These are phyloP conservation scores for Vachellia pachyceras DNA, from an alignment of 306 rosid species.

Conservation along the genomic window DNA sequence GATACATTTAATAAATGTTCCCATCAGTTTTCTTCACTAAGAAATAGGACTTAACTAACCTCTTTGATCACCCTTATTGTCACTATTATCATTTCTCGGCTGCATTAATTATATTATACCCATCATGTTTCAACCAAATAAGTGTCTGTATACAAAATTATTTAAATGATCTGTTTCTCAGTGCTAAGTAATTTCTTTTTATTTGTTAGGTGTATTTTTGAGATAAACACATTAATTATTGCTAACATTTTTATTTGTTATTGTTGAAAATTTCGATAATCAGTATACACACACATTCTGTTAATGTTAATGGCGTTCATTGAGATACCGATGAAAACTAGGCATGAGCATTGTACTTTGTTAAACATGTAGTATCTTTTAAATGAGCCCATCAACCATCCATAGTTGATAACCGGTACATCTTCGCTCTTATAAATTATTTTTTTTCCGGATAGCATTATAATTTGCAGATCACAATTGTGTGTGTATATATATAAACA, in stretches of 20 bases:
- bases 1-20: background rate
- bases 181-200: no score
- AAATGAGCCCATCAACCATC: background rate
- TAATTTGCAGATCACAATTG: background rate
- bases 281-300: background rate
- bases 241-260: no score
- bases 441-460: background rate
- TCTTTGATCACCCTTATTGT: background rate
- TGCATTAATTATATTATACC: no score
- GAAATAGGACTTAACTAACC: background rate
- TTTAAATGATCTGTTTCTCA: no score
- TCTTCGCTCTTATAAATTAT: background rate
- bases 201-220: no score
- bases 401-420: background rate
- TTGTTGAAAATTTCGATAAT: background rate
- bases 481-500: background rate
- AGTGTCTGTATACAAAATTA: no score
- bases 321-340: background rate
- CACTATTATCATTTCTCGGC: no score
- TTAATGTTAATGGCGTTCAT: background rate
- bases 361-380: background rate
- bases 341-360: background rate
- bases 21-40: background rate
- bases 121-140: no score
- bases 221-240: no score